phyloP scores from a whole-genome alignment of 306 rosid genomes.

The Vigna angularis region DNA sequence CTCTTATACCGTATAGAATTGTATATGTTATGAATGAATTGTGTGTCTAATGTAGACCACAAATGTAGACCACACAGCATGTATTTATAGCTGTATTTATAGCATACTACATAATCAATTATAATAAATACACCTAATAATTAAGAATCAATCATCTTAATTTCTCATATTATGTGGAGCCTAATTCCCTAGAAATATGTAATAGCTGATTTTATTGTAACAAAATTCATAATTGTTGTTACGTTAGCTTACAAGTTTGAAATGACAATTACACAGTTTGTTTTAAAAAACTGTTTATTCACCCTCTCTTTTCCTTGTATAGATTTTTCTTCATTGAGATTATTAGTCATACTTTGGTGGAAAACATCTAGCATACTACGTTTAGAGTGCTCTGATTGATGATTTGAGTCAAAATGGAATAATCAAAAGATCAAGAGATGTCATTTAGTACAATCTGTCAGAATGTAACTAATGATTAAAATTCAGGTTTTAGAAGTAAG shows the following conservation, averaged over 20 bases:
- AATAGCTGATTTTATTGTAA: too few species aligned
- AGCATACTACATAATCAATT: too few species aligned
- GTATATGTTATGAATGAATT: too few species aligned
- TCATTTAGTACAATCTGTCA: background rate
- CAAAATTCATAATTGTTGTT: background rate
- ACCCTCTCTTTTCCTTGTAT: background rate
- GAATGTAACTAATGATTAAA: slow-evolving; percentile 11
- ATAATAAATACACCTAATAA: too few species aligned
- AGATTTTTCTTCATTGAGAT: slow-evolving; percentile 10
- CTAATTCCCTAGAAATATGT: too few species aligned
- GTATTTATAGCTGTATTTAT: too few species aligned
- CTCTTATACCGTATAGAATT: too few species aligned
- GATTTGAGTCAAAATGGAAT: background rate
- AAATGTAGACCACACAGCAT: too few species aligned
- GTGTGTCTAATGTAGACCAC: too few species aligned
- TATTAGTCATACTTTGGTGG: background rate
- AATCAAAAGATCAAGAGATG: slow-evolving; percentile 10
- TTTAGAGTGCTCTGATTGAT: background rate
- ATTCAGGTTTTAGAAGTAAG: background rate
- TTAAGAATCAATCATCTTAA: too few species aligned
- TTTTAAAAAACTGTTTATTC: background rate
- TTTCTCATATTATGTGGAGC: too few species aligned
- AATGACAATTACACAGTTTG: slow-evolving; percentile 3
- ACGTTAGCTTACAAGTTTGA: slow-evolving; percentile 7
- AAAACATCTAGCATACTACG: background rate